Evolutionary conservation across 805 yeast genomes (phyloP).

Genomic region (Candida namnaoensis): DNA sequence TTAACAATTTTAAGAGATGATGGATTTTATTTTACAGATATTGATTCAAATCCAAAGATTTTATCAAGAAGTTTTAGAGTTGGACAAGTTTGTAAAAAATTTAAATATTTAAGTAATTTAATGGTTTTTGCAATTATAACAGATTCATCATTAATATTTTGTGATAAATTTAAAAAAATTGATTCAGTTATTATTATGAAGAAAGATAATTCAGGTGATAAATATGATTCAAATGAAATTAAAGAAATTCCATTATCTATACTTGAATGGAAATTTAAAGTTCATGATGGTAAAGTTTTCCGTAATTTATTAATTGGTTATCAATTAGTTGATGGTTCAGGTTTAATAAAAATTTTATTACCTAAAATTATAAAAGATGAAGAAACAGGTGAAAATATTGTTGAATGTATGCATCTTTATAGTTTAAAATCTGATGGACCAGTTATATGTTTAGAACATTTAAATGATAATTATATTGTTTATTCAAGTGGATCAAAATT

Average conservation of each 20-base stretch:
- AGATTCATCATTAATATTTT: slow-evolving; percentile 11
- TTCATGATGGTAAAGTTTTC: slow-evolving; percentile 7
- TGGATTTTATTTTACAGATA: slow-evolving; percentile 19
- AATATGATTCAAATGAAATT: slow-evolving; percentile 13
- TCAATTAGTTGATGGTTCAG: slow-evolving; percentile 6
- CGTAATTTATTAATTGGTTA: slow-evolving; percentile 26
- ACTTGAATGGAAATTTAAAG: slow-evolving; percentile 25
- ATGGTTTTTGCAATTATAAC: slow-evolving; percentile 12
- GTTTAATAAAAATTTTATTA: slow-evolving; percentile 13
- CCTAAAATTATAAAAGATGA: slow-evolving; percentile 3
- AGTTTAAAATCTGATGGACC: slow-evolving; percentile 13
- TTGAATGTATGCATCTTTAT: slow-evolving; percentile 10
- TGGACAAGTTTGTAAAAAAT: slow-evolving; percentile 16
- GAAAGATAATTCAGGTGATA: not conserved
- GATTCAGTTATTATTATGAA: slow-evolving; percentile 3
- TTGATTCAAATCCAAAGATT: slow-evolving; percentile 8
- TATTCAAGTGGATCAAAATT: slow-evolving; percentile 11
- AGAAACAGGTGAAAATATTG: not conserved
- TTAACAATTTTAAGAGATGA: slow-evolving; percentile 23
- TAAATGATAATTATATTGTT: slow-evolving; percentile 7
- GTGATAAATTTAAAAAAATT: slow-evolving; percentile 7
- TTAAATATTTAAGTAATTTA: slow-evolving; percentile 17
- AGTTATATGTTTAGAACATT: slow-evolving; percentile 12
- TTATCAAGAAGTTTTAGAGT: slow-evolving; percentile 16
- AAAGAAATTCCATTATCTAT: slow-evolving; percentile 17